Base-by-base conservation (phyloP, 225 moss, liverwort and hornwort species). In the Physcomitrium patens region DNA sequence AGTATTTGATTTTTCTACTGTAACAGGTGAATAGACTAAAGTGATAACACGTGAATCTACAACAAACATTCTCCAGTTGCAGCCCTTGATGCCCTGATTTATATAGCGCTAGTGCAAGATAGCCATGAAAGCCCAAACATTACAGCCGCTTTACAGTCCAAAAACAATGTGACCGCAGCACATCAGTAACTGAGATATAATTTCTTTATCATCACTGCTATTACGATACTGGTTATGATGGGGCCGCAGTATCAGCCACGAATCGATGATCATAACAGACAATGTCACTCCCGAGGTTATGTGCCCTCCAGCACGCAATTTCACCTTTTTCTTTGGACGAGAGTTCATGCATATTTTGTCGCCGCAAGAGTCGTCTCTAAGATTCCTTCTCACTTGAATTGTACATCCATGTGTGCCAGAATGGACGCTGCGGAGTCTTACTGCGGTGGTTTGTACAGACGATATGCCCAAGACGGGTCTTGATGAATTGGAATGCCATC, bases 231-330 rank as follows among this genome's bases (percentile, higher is more conserved):
- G 14, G 50, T n/a, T 9, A 50, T 37, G 31, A 37, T 37, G 55
- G 1, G 64, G 57, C 14, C 65, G 43, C 3, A 66, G 50, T 67
- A 53, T 78, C 3, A 51, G 45, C 20, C 22, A 57, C 13, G 74
- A 74, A 12, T 0, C 74, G 14, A 57, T 74, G 9, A 68, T 79
- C 5, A 4, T 74, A 47, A 67, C 79, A 13, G 79, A 65, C 7
- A 22, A 26, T 18, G 72, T 79, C 65, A 60, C 73, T 52, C 58
- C 67, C 24, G 67, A 67, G 50, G 65, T 12, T 73, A 74, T 72
- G 79, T 73, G 26, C 73, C 68, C 4, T n/a, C 45, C 50, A 22
- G 79, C 68, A 60, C 74, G 79, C 45, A 42, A 64, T 78, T 61
- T 28, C 24, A 7, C 12, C 5, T 9, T 62, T 28, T 16, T 18